These are phyloP conservation scores for Arachis monticola DNA, from an alignment of 331 rosid species.

Conservation along the genomic window DNA sequence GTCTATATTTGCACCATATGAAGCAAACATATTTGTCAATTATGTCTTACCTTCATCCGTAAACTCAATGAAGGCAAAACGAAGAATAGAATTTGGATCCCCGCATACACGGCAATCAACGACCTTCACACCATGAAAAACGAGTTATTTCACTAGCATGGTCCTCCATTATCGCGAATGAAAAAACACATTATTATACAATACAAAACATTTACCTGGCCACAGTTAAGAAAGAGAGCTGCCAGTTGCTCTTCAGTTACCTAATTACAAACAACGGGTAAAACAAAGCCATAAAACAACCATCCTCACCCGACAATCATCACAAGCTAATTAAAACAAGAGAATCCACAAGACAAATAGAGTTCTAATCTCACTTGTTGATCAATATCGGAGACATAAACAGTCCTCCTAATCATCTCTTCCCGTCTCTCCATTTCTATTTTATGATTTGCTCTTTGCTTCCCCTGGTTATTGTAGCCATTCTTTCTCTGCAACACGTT, in stretches of 20 bases:
- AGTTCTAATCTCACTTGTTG: conserved; percentile 62
- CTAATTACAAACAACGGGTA: conserved; percentile 45
- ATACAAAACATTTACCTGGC: conserved; percentile 67
- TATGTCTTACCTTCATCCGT: conserved; percentile 85
- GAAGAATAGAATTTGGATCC: conserved; percentile 97
- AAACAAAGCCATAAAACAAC: conserved; percentile 29
- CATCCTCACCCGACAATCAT: conserved; percentile 24
- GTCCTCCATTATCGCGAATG: conserved; percentile 36
- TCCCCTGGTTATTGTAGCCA: conserved; percentile 78
- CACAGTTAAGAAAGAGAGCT: conserved; percentile 88
- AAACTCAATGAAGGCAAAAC: conserved; percentile 95
- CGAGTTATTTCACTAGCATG: conserved; percentile 29
- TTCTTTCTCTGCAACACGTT: conserved; percentile 69
- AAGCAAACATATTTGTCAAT: not conserved
- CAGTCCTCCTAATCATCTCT: conserved; percentile 94
- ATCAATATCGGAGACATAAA: conserved; percentile 98
- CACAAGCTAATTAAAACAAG: conserved; percentile 21
- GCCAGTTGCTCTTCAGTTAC: conserved; percentile 99
- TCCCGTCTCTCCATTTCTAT: conserved; percentile 76
- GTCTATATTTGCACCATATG: conserved; percentile 11
- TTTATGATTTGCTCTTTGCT: conserved; percentile 68
- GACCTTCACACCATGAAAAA: conserved; percentile 60
- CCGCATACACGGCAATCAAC: conserved; percentile 99
- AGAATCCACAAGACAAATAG: conserved; percentile 37
- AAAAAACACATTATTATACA: not conserved